Percentiles rank a stretch among this genome's conserved stretches.
These are phyloP conservation scores for Nevesoporus exiguus DNA, from an alignment of 768 basidiomycete genomes.

Conservation along the genomic window DNA sequence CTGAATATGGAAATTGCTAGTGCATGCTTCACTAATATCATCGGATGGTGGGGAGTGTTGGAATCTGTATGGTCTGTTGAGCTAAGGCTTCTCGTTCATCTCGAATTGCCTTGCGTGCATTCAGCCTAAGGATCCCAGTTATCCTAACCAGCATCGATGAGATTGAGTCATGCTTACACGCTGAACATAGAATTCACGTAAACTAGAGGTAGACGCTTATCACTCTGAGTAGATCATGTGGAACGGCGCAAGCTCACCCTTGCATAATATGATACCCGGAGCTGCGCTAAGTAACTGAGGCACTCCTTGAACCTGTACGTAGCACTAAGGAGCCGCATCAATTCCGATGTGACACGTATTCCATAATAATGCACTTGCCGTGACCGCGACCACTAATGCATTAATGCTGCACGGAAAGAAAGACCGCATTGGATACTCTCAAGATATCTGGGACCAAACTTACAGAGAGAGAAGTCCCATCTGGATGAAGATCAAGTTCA, in stretches of 20 bases:
- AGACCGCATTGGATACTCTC: neutral
- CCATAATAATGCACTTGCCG: conserved; percentile 4
- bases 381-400: conserved; percentile 4
- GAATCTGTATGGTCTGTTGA: conserved; percentile 10
- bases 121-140: conserved; percentile 6
- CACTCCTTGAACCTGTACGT: conserved; percentile 1
- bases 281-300: conserved; percentile 6
- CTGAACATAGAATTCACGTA: conserved; percentile 25
- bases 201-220: conserved; percentile 2
- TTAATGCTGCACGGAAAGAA: conserved; percentile 12
- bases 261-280: conserved; percentile 13
- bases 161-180: conserved; percentile 15
- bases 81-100: conserved; percentile 7
- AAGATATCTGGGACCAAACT: neutral
- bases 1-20: neutral
- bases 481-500: neutral
- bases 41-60: conserved; percentile 16
- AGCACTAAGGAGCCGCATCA: conserved; percentile 13
- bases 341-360: neutral
- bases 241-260: conserved; percentile 9
- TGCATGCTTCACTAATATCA: neutral
- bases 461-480: neutral
- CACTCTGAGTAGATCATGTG: neutral
- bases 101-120: conserved; percentile 17
- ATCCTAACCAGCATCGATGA: neutral